Evolutionary conservation across 192 early-diverging fungal genomes (phyloP), one percentile per base, ranked within the genome.

Genomic region (Podila verticillata): DNA sequence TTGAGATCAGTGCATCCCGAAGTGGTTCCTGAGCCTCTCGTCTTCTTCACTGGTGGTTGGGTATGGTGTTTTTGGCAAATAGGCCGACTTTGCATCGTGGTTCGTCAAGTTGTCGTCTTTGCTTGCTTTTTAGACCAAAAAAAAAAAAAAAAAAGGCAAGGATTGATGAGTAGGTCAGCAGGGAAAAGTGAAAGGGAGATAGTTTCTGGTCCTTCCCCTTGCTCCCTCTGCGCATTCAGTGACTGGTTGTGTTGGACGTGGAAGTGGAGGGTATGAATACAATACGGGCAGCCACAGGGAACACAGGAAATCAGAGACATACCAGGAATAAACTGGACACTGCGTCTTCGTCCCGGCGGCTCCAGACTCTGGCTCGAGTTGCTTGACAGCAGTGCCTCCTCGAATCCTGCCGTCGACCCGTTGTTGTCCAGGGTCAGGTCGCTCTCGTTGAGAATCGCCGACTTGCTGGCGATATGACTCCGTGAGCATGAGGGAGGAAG

Each of bases 11-110:
- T 67, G 59, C 4, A 36, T 49, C 34, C 58, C 67, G 1, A 80
- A 26, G 1, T 34, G 51, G 15, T n/a, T 67, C 13, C 68, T 63
- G 17, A 80, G 57, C 24, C 56, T 30, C 5, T 34, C 31, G 2
- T 72, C 70, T 47, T 80, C 36, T 13, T 72, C 65, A 9, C 48
- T 35, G 15, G 70, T 72, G 24, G 62, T 67, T 19, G 77, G 77
- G 24, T 80, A 80, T 0, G 77, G 77, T 20, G 77, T 80, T 70
- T 72, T 80, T 66, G 77, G 77, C 9, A 80, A 32, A 1, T 68
- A 51, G 17, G 20, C 77, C 22, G 28, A 36, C 29, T 68, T 80
- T 35, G 44, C 51, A 8, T 72, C 70, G n/a, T 71, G 75, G 20
- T 57, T 59, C 17, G 29, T n/a, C 34, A 78, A 31, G 35, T 20